Conservation (phyloP, 2,329 filamentous ascomycete genomes). For the Berkeleyomyces rouxiae region DNA sequence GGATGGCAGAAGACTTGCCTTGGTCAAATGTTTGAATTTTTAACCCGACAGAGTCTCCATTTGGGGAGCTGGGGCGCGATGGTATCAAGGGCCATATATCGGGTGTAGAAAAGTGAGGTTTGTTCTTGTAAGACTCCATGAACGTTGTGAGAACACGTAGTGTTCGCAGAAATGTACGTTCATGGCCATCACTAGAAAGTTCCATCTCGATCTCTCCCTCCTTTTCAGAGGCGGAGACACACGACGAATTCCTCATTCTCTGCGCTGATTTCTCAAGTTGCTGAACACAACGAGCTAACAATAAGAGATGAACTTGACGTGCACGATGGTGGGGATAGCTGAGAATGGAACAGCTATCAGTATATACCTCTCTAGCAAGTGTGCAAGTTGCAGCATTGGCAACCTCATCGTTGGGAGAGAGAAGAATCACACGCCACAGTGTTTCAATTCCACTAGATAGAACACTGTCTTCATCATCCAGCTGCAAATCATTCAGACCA, state of each 20-base stretch:
- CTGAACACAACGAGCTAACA: slow-evolving; percentile 57
- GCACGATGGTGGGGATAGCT: slow-evolving; percentile 33
- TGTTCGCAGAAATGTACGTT: slow-evolving; percentile 50
- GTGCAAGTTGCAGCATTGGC: slow-evolving; percentile 51
- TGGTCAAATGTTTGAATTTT: slow-evolving; percentile 61
- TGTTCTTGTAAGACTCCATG: slow-evolving; percentile 45
- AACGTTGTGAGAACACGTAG: slow-evolving; percentile 52
- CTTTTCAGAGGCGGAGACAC: slow-evolving; percentile 29
- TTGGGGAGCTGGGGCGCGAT: slow-evolving; percentile 32
- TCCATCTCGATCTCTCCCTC: slow-evolving; percentile 32
- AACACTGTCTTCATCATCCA: slow-evolving; percentile 35
- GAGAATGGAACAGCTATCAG: slow-evolving; percentile 38
- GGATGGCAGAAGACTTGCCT: slow-evolving; percentile 39
- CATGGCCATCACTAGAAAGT: slow-evolving; percentile 29
- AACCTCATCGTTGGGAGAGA: slow-evolving; percentile 46
- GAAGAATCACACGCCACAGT: slow-evolving; percentile 70
- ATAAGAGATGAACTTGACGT: slow-evolving; percentile 44
- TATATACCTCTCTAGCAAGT: slow-evolving; percentile 55
- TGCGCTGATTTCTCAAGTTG: slow-evolving; percentile 50
- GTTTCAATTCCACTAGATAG: slow-evolving; percentile 45
- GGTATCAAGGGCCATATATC: slow-evolving; percentile 38
- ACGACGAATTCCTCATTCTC: slow-evolving; percentile 23
- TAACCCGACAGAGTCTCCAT: slow-evolving; percentile 48
- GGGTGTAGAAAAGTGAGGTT: slow-evolving; percentile 41
- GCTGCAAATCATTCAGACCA: slow-evolving; percentile 26